Evolutionary conservation across 345 rosid genomes (phyloP).

Genomic region (Hirschfeldia incana): DNA sequence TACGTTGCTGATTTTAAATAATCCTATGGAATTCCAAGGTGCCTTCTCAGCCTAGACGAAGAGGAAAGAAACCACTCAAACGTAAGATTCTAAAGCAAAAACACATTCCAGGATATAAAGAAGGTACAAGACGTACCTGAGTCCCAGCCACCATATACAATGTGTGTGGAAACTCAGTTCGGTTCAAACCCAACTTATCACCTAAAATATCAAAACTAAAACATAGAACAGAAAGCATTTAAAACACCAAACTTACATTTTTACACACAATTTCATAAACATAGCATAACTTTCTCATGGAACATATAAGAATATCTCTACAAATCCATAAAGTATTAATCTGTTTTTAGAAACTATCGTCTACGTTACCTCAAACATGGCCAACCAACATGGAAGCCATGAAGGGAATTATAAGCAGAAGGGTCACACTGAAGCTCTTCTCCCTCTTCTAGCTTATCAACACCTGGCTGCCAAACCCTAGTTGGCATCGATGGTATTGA

Average conservation of each 20-base stretch:
- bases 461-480: slow-evolving; percentile 26
- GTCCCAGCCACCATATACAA: slow-evolving; percentile 87
- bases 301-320: background rate
- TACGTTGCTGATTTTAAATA: slow-evolving; percentile 70
- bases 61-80: background rate
- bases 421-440: slow-evolving; percentile 97
- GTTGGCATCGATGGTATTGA: slow-evolving; percentile 4
- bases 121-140: slow-evolving; percentile 54
- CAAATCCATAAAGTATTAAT: background rate
- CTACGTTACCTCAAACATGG: slow-evolving; percentile 73
- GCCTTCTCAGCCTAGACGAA: slow-evolving; percentile 77
- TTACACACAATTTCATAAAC: background rate
- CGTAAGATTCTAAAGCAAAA: background rate
- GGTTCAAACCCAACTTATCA: slow-evolving; percentile 82
- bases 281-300: background rate
- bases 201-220: slow-evolving; percentile 77
- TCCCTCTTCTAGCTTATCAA: slow-evolving; percentile 88
- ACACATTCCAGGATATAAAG: background rate
- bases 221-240: slow-evolving; percentile 24
- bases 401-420: slow-evolving; percentile 86
- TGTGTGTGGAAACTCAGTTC: slow-evolving; percentile 86
- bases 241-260: background rate
- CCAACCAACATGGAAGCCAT: slow-evolving; percentile 91
- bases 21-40: slow-evolving; percentile 72
- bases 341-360: background rate